Evolutionary conservation across 192 early-diverging fungal species (phyloP), one percentile per base, ranked within the genome.

Genomic region (Allomyces arbusculus): DNA sequence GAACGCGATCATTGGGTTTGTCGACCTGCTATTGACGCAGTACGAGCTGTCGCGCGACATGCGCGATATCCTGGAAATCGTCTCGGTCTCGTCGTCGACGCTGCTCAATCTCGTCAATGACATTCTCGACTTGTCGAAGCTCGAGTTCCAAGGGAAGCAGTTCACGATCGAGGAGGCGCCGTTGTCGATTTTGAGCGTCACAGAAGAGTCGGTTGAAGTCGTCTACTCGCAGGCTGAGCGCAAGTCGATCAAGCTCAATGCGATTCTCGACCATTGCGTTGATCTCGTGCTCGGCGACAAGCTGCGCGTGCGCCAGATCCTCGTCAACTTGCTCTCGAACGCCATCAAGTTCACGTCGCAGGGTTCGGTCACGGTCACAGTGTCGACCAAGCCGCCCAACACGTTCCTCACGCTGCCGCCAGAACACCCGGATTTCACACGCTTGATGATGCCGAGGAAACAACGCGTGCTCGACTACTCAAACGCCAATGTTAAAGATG

Each of bases 41-140:
- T 58, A 20, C 50, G 85, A 88, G 25, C 76, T 92, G 24, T 86
- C 87, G 26, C 83, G 84, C 11, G 81, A 88, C 65, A 87, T 89
- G 74, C 86, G 87, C 65, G 87, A 90, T 71, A 87, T 86, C 62
- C 73, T 89, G 68, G 82, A 86, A 78, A 89, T 89, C 64, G 87
- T 89, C 64, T 85, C 81, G 45, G 80, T 76, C 26, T 70, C 86
- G 63, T 83, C 87, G 10, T 84, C 87, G 63, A 85, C 82, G 64
- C 75, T 91, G 33, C 70, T 90, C 66, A 81, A 80, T 10, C 82
- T 93, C 64, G 84, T 93, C 44, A 87, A 93, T 69, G 86, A 89
- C 70, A 84, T 93, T 73, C 75, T 93, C 10, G 91, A 91, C 77
- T 77, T 91, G 65, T 87, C 85, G 62, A 89, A 87, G 78, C 83